phyloP scores from a whole-genome alignment of 2,329 filamentous ascomycete species.

The Venturia asperata region DNA sequence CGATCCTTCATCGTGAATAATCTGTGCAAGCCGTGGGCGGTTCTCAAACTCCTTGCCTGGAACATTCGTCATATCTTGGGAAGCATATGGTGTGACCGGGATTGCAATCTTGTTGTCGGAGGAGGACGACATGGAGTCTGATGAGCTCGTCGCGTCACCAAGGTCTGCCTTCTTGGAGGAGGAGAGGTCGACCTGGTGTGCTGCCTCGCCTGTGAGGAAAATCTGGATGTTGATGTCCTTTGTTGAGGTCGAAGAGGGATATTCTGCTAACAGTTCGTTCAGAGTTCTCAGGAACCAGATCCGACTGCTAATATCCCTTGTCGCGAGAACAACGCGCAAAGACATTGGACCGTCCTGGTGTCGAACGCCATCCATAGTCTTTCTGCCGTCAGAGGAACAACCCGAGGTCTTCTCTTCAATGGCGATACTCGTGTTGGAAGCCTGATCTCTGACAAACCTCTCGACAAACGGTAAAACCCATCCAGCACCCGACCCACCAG shows the following conservation, averaged over 20 bases:
- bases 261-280: conserved; percentile 26
- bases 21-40: conserved; percentile 31
- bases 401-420: conserved; percentile 13
- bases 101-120: conserved; percentile 25
- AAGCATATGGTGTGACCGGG: background rate
- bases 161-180: conserved; percentile 2
- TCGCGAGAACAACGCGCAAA: conserved; percentile 32
- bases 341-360: conserved; percentile 20
- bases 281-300: conserved; percentile 33
- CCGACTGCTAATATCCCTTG: conserved; percentile 30
- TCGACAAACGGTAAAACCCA: conserved; percentile 15
- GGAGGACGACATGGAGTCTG: conserved; percentile 24
- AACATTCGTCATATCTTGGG: conserved; percentile 19
- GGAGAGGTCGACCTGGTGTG: conserved; percentile 10
- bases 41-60: conserved; percentile 24
- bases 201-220: conserved; percentile 26
- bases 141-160: background rate
- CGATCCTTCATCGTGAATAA: conserved; percentile 26
- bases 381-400: too few species aligned
- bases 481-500: conserved; percentile 68
- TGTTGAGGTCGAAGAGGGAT: conserved; percentile 21
- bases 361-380: background rate
- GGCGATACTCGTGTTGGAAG: too few species aligned
- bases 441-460: background rate
- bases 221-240: conserved; percentile 25